Evolutionary conservation across 352 stramenopile genomes (phyloP).

Genomic region (Phytophthora vignae): DNA sequence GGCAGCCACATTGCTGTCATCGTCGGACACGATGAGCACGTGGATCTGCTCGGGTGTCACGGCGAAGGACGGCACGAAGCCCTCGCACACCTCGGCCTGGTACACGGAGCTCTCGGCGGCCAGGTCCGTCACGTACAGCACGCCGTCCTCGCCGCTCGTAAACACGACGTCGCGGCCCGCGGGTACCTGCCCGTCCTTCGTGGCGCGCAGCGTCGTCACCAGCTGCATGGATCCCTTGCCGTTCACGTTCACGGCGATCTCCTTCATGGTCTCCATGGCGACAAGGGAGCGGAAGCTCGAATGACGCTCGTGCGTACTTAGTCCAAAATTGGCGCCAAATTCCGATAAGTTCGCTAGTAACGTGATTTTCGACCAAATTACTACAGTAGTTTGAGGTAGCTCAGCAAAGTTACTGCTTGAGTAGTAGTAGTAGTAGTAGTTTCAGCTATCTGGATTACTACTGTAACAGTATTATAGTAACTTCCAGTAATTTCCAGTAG

Average conservation of each 20-base stretch:
- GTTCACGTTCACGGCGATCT: conserved; percentile 78
- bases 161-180: conserved; percentile 65
- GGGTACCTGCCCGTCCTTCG: conserved; percentile 43
- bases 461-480: no score
- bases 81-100: conserved; percentile 65
- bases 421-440: no score
- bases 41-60: conserved; percentile 73
- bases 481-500: no score
- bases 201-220: conserved; percentile 41
- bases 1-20: conserved; percentile 75
- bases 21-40: conserved; percentile 72
- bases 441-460: no score
- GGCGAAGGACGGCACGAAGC: conserved; percentile 72
- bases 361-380: no score
- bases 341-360: neutral
- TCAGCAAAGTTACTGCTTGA: no score
- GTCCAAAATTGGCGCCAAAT: conserved; percentile 7
- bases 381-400: no score
- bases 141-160: conserved; percentile 82
- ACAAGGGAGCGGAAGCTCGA: conserved; percentile 10
- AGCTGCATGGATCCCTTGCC: conserved; percentile 74
- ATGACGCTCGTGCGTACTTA: neutral
- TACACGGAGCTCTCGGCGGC: conserved; percentile 53
- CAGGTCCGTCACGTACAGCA: conserved; percentile 82
- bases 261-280: conserved; percentile 78